Evolutionary conservation across 169 alveolate species (phyloP).

Genomic region (Theileria annulata): DNA sequence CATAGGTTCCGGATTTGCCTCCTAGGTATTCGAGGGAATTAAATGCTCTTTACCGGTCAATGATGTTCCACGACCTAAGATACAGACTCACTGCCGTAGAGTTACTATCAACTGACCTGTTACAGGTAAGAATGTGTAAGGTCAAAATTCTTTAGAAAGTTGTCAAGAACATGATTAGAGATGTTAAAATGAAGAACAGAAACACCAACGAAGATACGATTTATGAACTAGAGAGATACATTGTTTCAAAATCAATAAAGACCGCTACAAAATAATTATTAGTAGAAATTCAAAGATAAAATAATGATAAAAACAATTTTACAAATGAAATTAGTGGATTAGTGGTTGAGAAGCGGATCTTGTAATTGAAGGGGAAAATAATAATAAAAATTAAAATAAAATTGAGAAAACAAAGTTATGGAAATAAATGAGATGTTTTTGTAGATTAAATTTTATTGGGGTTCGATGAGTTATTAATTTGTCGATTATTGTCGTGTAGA

Average conservation of each 20-base stretch:
- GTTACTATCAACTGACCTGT: constrained; percentile 49
- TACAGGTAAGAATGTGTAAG: constrained; percentile 44
- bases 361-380: background rate
- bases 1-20: constrained; percentile 44
- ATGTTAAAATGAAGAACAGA: background rate
- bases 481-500: background rate
- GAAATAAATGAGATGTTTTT: background rate
- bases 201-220: background rate
- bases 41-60: constrained; percentile 70
- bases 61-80: constrained; percentile 65
- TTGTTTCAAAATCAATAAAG: background rate
- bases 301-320: background rate
- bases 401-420: no score
- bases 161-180: constrained; percentile 3
- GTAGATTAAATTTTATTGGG: no score
- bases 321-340: background rate
- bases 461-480: background rate
- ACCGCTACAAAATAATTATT: background rate
- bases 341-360: background rate
- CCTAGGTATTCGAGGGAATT: constrained; percentile 69
- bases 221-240: background rate
- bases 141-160: background rate
- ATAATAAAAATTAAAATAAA: no score
- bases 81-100: constrained; percentile 61
- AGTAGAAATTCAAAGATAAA: no score